Percentiles rank a stretch among this genome's conserved stretches.
phyloP scores from a whole-genome alignment of 2,329 filamentous ascomycete genomes.

The Lasiodiplodia hormozganensis region DNA sequence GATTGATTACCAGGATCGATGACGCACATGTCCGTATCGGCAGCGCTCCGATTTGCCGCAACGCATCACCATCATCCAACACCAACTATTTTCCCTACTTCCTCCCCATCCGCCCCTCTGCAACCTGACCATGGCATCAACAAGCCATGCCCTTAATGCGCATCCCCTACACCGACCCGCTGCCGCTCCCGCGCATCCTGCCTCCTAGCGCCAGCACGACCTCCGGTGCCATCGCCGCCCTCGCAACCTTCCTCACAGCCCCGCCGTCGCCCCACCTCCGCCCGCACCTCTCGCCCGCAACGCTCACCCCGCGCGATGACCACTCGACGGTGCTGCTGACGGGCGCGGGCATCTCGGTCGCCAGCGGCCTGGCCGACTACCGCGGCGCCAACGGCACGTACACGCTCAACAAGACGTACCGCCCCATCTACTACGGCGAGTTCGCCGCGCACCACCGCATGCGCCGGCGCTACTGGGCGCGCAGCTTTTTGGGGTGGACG shows the following conservation, averaged over 20 bases:
- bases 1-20: slow-evolving; percentile 16
- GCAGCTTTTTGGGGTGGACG: slow-evolving; percentile 92
- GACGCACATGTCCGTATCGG: slow-evolving; percentile 21
- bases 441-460: slow-evolving; percentile 83
- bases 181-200: slow-evolving; percentile 76
- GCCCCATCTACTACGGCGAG: slow-evolving; percentile 92
- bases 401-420: slow-evolving; percentile 85
- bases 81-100: not conserved
- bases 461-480: slow-evolving; percentile 92
- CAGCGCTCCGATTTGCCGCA: slow-evolving; percentile 2
- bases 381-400: slow-evolving; percentile 90
- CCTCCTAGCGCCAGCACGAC: slow-evolving; percentile 74
- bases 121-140: slow-evolving; percentile 10
- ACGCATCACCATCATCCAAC: not conserved
- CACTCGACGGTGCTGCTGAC: slow-evolving; percentile 67
- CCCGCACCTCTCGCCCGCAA: not conserved
- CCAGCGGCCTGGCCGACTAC: slow-evolving; percentile 92
- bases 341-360: slow-evolving; percentile 91
- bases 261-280: slow-evolving; percentile 41
- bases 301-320: slow-evolving; percentile 33
- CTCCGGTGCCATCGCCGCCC: slow-evolving; percentile 76
- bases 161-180: slow-evolving; percentile 87
- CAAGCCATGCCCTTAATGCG: slow-evolving; percentile 72
- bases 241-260: slow-evolving; percentile 76
- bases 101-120: not conserved